Evolutionary conservation across 208 protist genomes (phyloP), one percentile per base, ranked within the genome.

Genomic region (Wallacemonas rigidus): DNA sequence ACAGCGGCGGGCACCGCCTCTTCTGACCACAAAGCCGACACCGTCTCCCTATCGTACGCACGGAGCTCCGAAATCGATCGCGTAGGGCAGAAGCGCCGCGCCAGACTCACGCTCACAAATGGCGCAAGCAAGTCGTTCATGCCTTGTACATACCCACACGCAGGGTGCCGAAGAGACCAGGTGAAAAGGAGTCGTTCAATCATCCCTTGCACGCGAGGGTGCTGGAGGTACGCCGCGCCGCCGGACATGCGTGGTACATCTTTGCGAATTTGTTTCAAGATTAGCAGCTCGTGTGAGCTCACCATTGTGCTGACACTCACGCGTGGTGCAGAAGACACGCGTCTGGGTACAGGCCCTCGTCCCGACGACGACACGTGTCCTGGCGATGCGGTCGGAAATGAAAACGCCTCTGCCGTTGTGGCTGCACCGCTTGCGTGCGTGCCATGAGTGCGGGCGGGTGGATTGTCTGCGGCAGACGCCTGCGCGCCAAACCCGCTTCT

Each of bases 121-220:
- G 96, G 96, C 45, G 89, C 86, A 1, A 95, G 77, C 41, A 98
- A 65, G 78, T 98, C 96, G 64, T 98, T 98, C 75, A 98, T 96
- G 26, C 96, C 96, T 83, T 98, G 94, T 58, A 98, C 96, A 74
- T 98, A 98, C 26, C 95, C 96, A 62, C 83, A 94, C 1, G 95
- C 97, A 3, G 97, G 95, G 83, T 98, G 95, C 43, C 94, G 89
- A 35, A 98, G 65, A 1, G 92, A 82, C 94, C 95, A 98, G 45
- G 97, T 88, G 65, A 95, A 98, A n/a, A 98, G 79, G 35, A 97
- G 85, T 2, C 93, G 83, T 81, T 97, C 90, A 36, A 98, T 80
- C 57, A 83, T 79, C 2, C 72, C 58, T 75, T 91, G 84, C 43
- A 95, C 83, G 38, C 86, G 79, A 8, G 75, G 71, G 45, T 92